Evolutionary conservation across 2,329 filamentous ascomycete species (phyloP), one percentile per base, ranked within the genome.

Genomic region (Sporothrix mexicana): DNA sequence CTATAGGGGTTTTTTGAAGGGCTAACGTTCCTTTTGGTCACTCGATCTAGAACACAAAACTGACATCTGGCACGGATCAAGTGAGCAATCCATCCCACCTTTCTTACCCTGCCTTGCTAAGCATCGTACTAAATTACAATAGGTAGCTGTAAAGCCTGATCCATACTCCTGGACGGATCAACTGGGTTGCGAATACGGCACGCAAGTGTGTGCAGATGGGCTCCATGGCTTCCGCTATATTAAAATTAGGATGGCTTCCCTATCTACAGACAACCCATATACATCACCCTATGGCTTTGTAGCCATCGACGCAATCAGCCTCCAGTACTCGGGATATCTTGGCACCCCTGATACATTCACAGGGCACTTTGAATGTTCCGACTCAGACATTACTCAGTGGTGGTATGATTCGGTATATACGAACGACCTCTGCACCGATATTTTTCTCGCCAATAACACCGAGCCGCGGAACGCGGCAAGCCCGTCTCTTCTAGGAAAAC

Each of bases 371-470:
- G 84, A 87, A 75, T 87, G 85, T 70, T 87, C 85, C 0, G 85
- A 87, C 73, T 75, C 79, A 4, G 75, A 83, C 17, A 76, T 87
- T 8, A 86, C 84, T 20, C 84, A 85, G 74, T 87, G 83, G 82
- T 88, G 85, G 85, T 87, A 83, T 74, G 85, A 87, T 74, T 84
- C 82, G 4, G 84, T 85, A 0, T 87, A 88, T 75, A 87, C 86
- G 0, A 85, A 84, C 62, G 86, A 87, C 74, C 80, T 86, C 73
- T 81, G 82, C 66, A 86, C 81, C 2, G 84, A 85, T 73, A 76
- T 79, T 3, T 87, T 88, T 76, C 78, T 79, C 0, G 79, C 77
- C 20, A 85, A 87, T 74, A 81, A 86, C 74, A 85, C 84, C 0
- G 86, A 88, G 73, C 85, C 85, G 2, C 79, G 85, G 53, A 77